Evolutionary conservation across 495 filamentous ascomycete species (phyloP), one percentile per base, ranked within the genome.

Genomic region (Annulohypoxylon nitens): DNA sequence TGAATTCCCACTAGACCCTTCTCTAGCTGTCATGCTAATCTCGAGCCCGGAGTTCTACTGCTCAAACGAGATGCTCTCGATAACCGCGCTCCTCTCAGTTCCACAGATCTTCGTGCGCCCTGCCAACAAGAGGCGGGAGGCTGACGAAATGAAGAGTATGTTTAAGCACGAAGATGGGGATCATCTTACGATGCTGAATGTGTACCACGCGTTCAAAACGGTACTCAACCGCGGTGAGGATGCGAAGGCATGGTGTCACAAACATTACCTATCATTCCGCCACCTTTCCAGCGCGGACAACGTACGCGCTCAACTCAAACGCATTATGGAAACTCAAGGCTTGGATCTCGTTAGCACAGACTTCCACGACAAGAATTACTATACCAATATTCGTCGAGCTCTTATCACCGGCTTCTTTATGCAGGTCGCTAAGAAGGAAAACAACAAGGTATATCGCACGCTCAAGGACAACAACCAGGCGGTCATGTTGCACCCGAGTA

Each of bases 321-420:
- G 93, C 39, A 98, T 98, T 77, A 99, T 99, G 96, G 96, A 98
- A 82, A 92, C 90, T 18, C 86, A 92, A 62, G 93, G 91, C 60
- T 80, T 99, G 9, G 92, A 96, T 48, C 87, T 99, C 54, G 79
- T 98, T 54, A 94, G 90, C 67, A 97, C 93, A 0, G 88, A 92
- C 0, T 98, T 97, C 83, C 92, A 94, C 57, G 90, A 98, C 81
- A 98, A 97, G 86, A 92, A 95, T 71, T 99, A 99, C 83, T 98
- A 98, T 79, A 93, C 88, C 81, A 99, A 99, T 77, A 98, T 99
- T 76, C 92, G 94, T 20, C 90, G 93, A 14, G 96, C 96, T 9
- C 86, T 99, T n/a, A 91, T 97, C 12, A 89, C 93, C 1, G 96
- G 96, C 20, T 99, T 98, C 85, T 99, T 99, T 86, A 99, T 99